Base-by-base conservation (phyloP, 2,329 filamentous ascomycete species). In the Lomentospora prolificans region DNA sequence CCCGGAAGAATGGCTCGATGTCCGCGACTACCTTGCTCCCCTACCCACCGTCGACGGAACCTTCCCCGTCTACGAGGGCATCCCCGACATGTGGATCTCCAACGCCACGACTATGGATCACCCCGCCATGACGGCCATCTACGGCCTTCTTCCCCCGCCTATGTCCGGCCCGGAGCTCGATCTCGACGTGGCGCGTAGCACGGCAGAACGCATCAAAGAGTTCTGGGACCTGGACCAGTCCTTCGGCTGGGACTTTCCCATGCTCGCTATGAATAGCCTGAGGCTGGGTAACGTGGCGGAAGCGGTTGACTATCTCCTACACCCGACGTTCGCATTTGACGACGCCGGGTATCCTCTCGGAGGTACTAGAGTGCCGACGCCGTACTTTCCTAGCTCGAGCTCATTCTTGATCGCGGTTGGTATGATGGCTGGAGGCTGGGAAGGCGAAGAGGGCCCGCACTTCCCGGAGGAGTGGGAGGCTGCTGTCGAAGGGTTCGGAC, bases 401-500 rank as follows among this genome's bases (percentile, higher is more conserved):
- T 71, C 71, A 1, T 66, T 82, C 57, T 60, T 82, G 61, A 62
- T 79, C 30, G 77, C 76, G 0, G 67, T 78, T 57, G 79, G 75
- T 2, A 80, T 81, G 77, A 75, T 82, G 74, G 75, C 76, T 9
- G 77, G 76, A 1, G 79, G 76, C 0, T 82, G 79, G 79, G 77
- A 81, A 61, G 75, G 71, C 2, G 64, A 62, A 50, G 69, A 70
- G n/a, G 75, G 70, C 6, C 58, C 64, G 31, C 69, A 77, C 52
- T 80, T 77, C 58, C 77, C 78, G 0, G 61, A 65, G 17, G 70
- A 62, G 0, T 81, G 78, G 78, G 64, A 72, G 41, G 74, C 74
- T 2, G 69, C 61, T 36, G 71, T 70, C 27, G 78, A 81, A 56
- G 76, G 75, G 1, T 81, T 81, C 28, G 28, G 6, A 17, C 52